phyloP scores from a whole-genome alignment of 2,329 filamentous ascomycete species.

The Didymella sp. region DNA sequence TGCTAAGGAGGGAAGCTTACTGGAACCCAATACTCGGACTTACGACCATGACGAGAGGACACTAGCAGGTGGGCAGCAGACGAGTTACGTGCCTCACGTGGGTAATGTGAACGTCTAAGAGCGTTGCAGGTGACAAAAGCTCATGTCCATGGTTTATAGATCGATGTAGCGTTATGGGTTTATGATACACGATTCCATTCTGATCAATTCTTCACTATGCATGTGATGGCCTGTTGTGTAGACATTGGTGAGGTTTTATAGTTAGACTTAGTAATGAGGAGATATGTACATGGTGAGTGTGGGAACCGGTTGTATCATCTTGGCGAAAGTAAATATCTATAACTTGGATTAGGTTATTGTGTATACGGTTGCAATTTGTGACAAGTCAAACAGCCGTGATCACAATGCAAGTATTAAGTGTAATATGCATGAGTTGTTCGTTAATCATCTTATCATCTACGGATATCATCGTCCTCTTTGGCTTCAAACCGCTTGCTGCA shows the following conservation, averaged over 20 bases:
- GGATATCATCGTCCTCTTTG: not conserved
- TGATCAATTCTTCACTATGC: not conserved
- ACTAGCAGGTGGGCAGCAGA: not conserved
- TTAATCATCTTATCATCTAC: constrained; percentile 13
- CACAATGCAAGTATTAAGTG: not conserved
- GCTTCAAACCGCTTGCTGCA: not conserved
- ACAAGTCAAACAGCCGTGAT: not conserved
- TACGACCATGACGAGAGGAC: constrained; percentile 1
- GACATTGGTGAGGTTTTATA: too few species aligned
- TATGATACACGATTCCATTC: not conserved
- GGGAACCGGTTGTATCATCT: too few species aligned
- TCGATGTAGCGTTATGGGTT: not conserved
- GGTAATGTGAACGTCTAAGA: constrained; percentile 4
- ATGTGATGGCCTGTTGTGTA: not conserved
- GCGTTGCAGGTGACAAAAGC: not conserved
- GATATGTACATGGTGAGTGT: not conserved
- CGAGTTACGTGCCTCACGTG: constrained; percentile 10
- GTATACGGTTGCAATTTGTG: not conserved
- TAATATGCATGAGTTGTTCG: not conserved
- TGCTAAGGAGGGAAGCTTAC: constrained; percentile 10
- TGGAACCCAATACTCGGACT: constrained; percentile 4
- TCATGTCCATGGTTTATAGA: not conserved
- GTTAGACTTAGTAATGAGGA: too few species aligned
- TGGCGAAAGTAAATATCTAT: too few species aligned
- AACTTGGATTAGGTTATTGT: not conserved